Percentiles rank a stretch among this genome's conserved stretches.
phyloP scores from a whole-genome alignment of 1,139 yeast genomes.

The Sugiyamaella xylanicola region DNA sequence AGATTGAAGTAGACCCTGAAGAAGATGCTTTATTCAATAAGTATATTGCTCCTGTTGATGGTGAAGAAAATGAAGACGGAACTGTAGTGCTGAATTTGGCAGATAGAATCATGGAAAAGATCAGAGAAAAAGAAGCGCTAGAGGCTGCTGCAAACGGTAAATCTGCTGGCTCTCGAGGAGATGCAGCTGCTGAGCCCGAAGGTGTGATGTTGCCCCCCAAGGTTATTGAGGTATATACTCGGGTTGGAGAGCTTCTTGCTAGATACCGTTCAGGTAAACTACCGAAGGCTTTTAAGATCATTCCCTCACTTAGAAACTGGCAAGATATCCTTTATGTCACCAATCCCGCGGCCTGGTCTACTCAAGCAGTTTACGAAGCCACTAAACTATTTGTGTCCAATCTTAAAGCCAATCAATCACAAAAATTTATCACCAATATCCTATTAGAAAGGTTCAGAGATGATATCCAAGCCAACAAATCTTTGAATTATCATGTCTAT shows the following conservation, averaged over 20 bases:
- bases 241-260: slow-evolving; percentile 82
- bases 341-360: slow-evolving; percentile 91
- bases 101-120: slow-evolving; percentile 87
- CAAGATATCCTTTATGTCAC: slow-evolving; percentile 92
- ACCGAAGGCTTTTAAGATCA: slow-evolving; percentile 91
- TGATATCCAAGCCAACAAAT: slow-evolving; percentile 70
- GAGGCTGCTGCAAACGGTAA: slow-evolving; percentile 29
- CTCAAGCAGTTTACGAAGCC: slow-evolving; percentile 95
- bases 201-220: slow-evolving; percentile 89
- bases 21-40: slow-evolving; percentile 47
- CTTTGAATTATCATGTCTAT: slow-evolving; percentile 82
- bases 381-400: slow-evolving; percentile 92
- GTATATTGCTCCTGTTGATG: slow-evolving; percentile 57
- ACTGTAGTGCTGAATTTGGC: slow-evolving; percentile 69
- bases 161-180: slow-evolving; percentile 33
- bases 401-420: slow-evolving; percentile 84
- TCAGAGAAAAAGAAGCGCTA: slow-evolving; percentile 65
- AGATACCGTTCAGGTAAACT: slow-evolving; percentile 96
- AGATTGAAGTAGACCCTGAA: slow-evolving; percentile 52
- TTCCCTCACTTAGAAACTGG: slow-evolving; percentile 93
- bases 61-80: slow-evolving; percentile 54
- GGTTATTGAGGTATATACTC: slow-evolving; percentile 90
- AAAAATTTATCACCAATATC: slow-evolving; percentile 73
- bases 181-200: slow-evolving; percentile 37
- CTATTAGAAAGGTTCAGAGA: slow-evolving; percentile 82